phyloP scores from a whole-genome alignment of 177 flowering plant species.

The Vitis hybrid region DNA sequence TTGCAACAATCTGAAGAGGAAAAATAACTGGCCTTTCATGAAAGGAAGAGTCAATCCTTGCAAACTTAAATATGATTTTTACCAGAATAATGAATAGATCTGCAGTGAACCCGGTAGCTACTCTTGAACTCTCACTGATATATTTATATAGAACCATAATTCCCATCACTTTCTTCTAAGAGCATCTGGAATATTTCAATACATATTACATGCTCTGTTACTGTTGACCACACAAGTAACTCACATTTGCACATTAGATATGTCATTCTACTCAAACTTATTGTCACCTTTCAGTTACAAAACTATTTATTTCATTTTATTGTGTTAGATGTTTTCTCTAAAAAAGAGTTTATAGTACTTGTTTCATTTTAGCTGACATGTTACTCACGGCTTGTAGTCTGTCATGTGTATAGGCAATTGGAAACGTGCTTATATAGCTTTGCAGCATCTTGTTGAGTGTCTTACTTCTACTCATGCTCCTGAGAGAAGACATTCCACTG shows the following conservation, averaged over 20 bases:
- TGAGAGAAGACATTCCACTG: conserved; percentile 15
- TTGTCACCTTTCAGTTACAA: background rate
- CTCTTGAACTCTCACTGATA: background rate
- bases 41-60: background rate
- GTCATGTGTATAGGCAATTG: conserved; percentile 62
- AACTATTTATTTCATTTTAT: too few relatives aligned
- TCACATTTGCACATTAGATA: background rate
- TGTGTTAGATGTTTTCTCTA: too few relatives aligned
- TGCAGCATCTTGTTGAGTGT: conserved; percentile 59
- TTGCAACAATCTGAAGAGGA: background rate
- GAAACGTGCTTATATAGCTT: conserved; percentile 70
- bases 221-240: background rate
- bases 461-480: conserved; percentile 37
- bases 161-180: background rate
- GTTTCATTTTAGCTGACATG: too few relatives aligned
- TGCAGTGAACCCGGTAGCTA: background rate
- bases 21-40: too few relatives aligned
- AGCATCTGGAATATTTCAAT: background rate
- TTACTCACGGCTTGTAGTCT: conserved; percentile 8
- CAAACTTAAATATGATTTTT: background rate
- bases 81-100: background rate
- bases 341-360: too few relatives aligned
- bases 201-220: background rate
- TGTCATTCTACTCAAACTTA: background rate
- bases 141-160: background rate